Evolutionary conservation across 352 stramenopile genomes (phyloP).

Genomic region (Phytophthora lateralis): DNA sequence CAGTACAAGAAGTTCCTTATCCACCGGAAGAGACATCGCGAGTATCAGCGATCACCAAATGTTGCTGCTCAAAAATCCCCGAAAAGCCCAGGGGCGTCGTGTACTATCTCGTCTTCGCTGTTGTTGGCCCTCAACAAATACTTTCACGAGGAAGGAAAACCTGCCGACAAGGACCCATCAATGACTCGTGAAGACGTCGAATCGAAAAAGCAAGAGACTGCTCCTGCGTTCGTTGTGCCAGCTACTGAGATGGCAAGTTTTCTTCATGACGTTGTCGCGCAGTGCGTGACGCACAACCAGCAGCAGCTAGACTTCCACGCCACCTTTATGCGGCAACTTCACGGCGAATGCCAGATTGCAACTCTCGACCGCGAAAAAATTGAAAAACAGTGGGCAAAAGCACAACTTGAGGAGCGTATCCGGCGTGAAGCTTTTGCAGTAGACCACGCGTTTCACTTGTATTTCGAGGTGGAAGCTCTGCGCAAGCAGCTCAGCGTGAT

Average conservation of each 20-base stretch:
- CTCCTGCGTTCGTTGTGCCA: constrained; percentile 24
- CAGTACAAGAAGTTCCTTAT: constrained; percentile 55
- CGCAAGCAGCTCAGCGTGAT: constrained; percentile 34
- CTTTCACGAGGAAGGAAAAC: constrained; percentile 6
- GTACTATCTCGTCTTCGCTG: constrained; percentile 1
- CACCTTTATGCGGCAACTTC: constrained; percentile 19
- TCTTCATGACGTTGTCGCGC: constrained; percentile 6
- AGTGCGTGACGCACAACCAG: constrained; percentile 24
- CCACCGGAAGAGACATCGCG: constrained; percentile 36
- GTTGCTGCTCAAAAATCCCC: not conserved
- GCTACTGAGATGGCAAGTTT: constrained; percentile 27
- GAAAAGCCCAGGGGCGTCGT: not conserved
- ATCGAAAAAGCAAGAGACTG: not conserved
- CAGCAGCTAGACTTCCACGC: constrained; percentile 27
- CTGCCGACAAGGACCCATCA: constrained; percentile 1
- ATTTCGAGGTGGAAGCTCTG: constrained; percentile 46
- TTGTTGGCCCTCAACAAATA: constrained; percentile 25
- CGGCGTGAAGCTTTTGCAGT: constrained; percentile 50
- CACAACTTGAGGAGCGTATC: constrained; percentile 34
- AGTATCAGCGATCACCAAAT: constrained; percentile 20
- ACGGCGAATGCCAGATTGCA: constrained; percentile 10
- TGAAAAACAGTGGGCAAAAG: constrained; percentile 11
- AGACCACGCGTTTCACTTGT: constrained; percentile 49
- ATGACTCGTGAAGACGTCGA: not conserved
- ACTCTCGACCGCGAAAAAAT: constrained; percentile 12